Base-by-base conservation (phyloP, 305 asterid species). In the Fraxinus sp. region DNA sequence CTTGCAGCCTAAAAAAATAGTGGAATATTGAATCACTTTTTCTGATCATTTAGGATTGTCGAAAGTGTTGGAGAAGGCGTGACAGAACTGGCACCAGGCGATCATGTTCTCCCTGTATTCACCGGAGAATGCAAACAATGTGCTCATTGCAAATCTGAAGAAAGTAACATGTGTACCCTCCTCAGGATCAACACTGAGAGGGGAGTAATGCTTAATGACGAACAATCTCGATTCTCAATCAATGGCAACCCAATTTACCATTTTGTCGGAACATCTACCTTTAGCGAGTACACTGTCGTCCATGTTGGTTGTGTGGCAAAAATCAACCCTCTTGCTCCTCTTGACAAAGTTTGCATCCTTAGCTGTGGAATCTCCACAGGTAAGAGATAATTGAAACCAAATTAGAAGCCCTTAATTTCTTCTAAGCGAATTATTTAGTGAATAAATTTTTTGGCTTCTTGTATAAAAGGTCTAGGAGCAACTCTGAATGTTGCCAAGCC, bases 401-500 rank as follows among this genome's bases (percentile, higher is more conserved):
- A 49, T 5, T 66, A 10, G 8, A 59, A 20, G 4, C 70, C 30
- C 28, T 59, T 59, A 6, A 22, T 20, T 59, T 59, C 64, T 52
- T 52, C 24, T 1, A 52, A 22, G 30, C 3, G 28, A 1, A 37
- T 52, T 36, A 41, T 62, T 77, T 18, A 7, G 33, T 36, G 35
- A 22, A 32, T 32, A 30, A 41, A 6, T 43, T 22, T 0, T 81
- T 37, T 30, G 41, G 2, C 28, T 79, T n/a, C 32, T 81, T 62
- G 28, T 74, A 46, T 49, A 32, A 37, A 20, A 90, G 95, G 97
- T 22, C 91, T 91, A 75, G 95, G 97, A 57, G 93, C 97, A 41
- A 89, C 93, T 30, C 32, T 93, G 89, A 93, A 93, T 79, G 97
- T 91, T 80, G 94, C 95, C 0, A 93, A 93, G 81, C 95, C 97